Evolutionary conservation across 257 asterid species (phyloP).

Genomic region (Przewalskia tangutica): DNA sequence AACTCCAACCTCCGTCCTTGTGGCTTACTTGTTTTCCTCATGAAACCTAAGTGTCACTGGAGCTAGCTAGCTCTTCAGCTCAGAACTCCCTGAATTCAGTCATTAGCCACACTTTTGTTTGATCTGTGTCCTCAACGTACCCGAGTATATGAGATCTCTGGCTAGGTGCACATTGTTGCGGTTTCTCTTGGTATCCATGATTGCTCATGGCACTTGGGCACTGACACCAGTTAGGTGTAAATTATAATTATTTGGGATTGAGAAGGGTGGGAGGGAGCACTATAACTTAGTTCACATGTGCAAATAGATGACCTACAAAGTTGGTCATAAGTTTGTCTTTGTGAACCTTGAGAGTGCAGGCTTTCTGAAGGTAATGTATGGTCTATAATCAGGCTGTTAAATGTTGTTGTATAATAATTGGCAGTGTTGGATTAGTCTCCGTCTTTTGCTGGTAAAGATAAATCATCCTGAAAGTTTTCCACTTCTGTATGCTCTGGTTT

Average conservation of each 20-base stretch:
- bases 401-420: not conserved
- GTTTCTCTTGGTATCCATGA: not conserved
- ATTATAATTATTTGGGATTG: not conserved
- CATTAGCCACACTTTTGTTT: not conserved
- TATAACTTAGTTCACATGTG: not conserved
- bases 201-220: not conserved
- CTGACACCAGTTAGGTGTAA: not conserved
- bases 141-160: not conserved
- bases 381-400: not conserved
- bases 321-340: not conserved
- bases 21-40: not conserved
- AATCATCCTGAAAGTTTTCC: not conserved
- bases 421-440: not conserved
- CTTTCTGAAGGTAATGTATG: not conserved
- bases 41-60: not conserved
- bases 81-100: not conserved
- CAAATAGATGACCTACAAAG: not conserved
- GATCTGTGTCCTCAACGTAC: not conserved
- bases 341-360: not conserved
- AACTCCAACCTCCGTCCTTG: not conserved
- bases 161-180: not conserved
- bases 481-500: not conserved
- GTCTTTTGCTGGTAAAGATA: not conserved
- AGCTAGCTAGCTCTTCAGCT: not conserved
- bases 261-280: not conserved